Conservation (phyloP, 2,329 filamentous ascomycete genomes). For the Hysterium pulicare region DNA sequence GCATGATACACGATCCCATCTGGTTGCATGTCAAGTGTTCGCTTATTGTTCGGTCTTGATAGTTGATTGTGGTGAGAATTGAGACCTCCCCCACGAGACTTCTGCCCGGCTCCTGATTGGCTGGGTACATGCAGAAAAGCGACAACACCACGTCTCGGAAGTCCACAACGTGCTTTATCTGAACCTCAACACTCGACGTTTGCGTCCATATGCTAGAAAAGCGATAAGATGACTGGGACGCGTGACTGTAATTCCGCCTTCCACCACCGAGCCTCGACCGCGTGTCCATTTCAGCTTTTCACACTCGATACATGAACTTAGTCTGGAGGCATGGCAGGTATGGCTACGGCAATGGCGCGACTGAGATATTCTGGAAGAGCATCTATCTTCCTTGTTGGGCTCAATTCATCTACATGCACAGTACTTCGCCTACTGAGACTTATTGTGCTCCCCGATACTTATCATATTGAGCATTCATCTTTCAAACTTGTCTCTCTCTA, state of each 20-base stretch:
- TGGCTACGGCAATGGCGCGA: conserved; percentile 1
- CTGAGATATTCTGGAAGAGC: background rate
- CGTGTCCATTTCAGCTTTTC: background rate
- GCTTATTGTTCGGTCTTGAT: too few relatives aligned
- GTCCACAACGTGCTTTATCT: background rate
- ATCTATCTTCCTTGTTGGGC: background rate
- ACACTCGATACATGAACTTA: conserved; percentile 1
- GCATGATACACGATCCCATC: too few relatives aligned
- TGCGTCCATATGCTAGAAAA: background rate
- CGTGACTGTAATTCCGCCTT: background rate
- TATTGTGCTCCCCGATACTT: background rate
- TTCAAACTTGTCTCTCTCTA: background rate
- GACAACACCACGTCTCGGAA: background rate
- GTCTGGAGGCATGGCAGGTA: background rate
- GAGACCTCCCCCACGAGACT: too few relatives aligned
- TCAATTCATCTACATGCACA: background rate
- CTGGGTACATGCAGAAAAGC: too few relatives aligned
- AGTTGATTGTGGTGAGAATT: too few relatives aligned
- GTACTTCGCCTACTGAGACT: background rate
- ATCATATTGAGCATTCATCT: background rate
- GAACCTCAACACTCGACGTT: background rate
- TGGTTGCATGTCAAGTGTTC: too few relatives aligned
- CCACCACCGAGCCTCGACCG: background rate
- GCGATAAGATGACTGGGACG: background rate
- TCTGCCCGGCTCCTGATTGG: too few relatives aligned